Base-by-base conservation (phyloP, 306 rosid genomes). In the Cucurbita moschata region DNA sequence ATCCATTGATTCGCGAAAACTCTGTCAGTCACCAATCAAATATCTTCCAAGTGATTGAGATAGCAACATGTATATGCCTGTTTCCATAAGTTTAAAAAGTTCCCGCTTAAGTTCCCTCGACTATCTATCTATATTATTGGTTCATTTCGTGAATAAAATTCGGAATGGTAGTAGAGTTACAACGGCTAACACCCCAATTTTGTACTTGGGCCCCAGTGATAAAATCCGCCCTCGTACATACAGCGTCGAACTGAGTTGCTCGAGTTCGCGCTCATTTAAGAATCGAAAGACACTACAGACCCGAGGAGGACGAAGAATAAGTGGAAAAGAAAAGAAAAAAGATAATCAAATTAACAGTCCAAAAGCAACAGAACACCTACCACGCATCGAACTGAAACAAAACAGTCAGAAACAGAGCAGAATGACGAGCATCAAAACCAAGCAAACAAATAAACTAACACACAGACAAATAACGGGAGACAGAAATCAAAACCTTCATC, bases 401-500 rank as follows among this genome's bases (percentile, higher is more conserved):
- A 35, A 9, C 10, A 56, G 47, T 18, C 18, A 14, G 50, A 57
- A 57, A 39, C 2, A 68, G 54, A 57, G 47, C 0, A 23, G 18
- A 40, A 68, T 6, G 42, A 4, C 40, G 47, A 10, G 70, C 70
- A 67, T 67, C 55, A 18, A 43, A 19, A 21, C 55, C 40, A 11
- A 47, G 72, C 37, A 67, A 44, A 21, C 52, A 13, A 68, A 68
- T 6, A 68, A 68, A 46, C 56, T 0, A 21, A 11, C 38, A 8
- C 40, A 23, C 50, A 18, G 10, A 47, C 18, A 44, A 18, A 40
- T 0, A 47, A 19, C 51, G n/a, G 74, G 54, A 7, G 47, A 16
- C 23, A 47, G 59, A 72, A 23, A 44, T 49, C 55, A 46, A 63
- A 57, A 86, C 93, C 88, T 82, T 81, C 74, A 4, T 86, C 86